Evolutionary conservation across 495 filamentous ascomycete genomes (phyloP).

Genomic region (Neurospora sp.): DNA sequence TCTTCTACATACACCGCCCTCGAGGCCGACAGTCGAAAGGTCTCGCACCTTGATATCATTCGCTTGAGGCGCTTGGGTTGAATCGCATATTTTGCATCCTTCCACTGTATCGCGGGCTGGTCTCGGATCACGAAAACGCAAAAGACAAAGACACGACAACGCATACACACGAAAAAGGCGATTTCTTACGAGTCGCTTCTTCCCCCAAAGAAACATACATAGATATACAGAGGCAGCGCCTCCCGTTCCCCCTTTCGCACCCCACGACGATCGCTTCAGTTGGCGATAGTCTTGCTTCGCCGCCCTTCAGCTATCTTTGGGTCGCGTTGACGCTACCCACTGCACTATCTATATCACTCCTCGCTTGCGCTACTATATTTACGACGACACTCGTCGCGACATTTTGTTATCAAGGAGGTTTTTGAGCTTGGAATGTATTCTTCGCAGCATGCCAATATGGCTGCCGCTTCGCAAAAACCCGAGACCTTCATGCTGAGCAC

Average conservation of each 20-base stretch:
- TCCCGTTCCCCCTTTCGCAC: background rate
- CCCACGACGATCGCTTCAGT: constrained; percentile 7
- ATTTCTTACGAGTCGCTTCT: background rate
- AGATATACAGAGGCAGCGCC: constrained; percentile 9
- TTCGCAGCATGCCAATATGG: constrained; percentile 42
- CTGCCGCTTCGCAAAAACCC: constrained; percentile 60
- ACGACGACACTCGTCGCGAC: background rate
- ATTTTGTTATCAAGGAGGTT: constrained; percentile 6
- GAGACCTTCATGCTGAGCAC: constrained; percentile 97
- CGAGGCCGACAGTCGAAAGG: constrained; percentile 2
- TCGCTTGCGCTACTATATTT: constrained; percentile 2
- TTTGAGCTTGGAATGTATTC: constrained; percentile 35
- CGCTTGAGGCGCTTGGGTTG: constrained; percentile 23
- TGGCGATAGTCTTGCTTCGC: constrained; percentile 2
- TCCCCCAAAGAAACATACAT: background rate
- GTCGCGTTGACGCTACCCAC: constrained; percentile 7
- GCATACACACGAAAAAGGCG: background rate
- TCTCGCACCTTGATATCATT: constrained; percentile 10
- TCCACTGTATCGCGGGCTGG: constrained; percentile 28
- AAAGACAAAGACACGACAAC: constrained; percentile 5
- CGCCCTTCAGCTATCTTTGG: constrained; percentile 2
- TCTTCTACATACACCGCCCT: background rate
- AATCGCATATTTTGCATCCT: constrained; percentile 6
- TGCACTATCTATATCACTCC: background rate
- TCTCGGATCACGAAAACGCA: constrained; percentile 15